Evolutionary conservation across 805 yeast species (phyloP).

Genomic region (Clavispora vitiphila): DNA sequence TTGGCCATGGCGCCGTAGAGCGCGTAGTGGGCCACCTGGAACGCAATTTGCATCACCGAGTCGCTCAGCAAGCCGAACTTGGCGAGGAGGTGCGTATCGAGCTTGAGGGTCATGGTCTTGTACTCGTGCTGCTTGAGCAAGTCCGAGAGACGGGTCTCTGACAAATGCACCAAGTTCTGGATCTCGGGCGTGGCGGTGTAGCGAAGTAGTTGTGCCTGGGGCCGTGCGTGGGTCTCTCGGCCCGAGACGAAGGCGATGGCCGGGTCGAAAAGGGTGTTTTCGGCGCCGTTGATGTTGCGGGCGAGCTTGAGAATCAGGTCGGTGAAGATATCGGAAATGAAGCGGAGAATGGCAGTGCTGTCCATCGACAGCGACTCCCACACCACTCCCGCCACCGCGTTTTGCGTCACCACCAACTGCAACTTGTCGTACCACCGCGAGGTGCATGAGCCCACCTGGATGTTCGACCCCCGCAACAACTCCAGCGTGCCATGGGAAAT

Average conservation of each 20-base stretch:
- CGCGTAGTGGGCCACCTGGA: slow-evolving; percentile 52
- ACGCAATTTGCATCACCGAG: slow-evolving; percentile 46
- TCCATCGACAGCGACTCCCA: slow-evolving; percentile 59
- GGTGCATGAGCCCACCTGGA: slow-evolving; percentile 54
- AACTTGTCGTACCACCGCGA: slow-evolving; percentile 58
- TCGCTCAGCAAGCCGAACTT: slow-evolving; percentile 44
- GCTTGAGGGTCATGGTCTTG: slow-evolving; percentile 35
- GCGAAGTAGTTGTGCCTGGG: slow-evolving; percentile 25
- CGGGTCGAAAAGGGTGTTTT: slow-evolving; percentile 47
- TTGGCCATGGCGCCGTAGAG: slow-evolving; percentile 47
- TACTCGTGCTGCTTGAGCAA: slow-evolving; percentile 55
- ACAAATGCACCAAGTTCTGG: slow-evolving; percentile 44
- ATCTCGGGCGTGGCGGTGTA: slow-evolving; percentile 44
- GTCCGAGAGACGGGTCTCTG: slow-evolving; percentile 56
- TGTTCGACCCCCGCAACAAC: slow-evolving; percentile 37
- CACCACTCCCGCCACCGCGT: slow-evolving; percentile 55
- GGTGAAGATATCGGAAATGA: slow-evolving; percentile 53
- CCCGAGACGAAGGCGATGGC: slow-evolving; percentile 33
- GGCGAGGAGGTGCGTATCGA: slow-evolving; percentile 31
- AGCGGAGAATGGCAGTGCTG: slow-evolving; percentile 52
- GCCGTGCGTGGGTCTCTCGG: slow-evolving; percentile 30
- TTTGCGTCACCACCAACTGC: slow-evolving; percentile 48
- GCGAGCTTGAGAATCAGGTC: slow-evolving; percentile 55
- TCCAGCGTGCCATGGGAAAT: slow-evolving; percentile 50
- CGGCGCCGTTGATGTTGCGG: slow-evolving; percentile 52